Evolutionary conservation across 208 protist genomes (phyloP), one percentile per base, ranked within the genome.

Genomic region (Zelonia costaricensis): DNA sequence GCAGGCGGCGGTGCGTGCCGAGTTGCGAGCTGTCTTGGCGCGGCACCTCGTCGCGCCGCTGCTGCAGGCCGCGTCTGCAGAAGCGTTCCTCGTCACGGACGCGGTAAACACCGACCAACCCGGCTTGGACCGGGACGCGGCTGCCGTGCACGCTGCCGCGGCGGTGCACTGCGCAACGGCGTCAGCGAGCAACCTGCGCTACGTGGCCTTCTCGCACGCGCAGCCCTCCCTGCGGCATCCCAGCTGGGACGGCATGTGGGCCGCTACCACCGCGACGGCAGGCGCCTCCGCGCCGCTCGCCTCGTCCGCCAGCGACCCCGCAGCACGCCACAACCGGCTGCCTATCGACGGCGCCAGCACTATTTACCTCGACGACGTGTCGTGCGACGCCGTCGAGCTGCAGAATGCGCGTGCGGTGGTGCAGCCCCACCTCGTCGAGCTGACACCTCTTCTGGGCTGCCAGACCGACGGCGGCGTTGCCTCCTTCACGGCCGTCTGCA

Each of bases 211-310:
- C 20, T 72, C 57, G 10, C 27, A 48, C 23, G 13, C 45, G 39
- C 5, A 30, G 10, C 66, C 66, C 8, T 43, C 4, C 1, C 49
- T 65, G 23, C 66, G 47, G 27, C 66, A 73, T 36, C 25, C 35
- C 6, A 73, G 58, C 52, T 73, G 66, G 66, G 8, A 20, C 5
- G 22, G 58, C 3, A 25, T 73, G 6, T 73, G 57, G 49, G 30
- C 22, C n/a, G 18, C 51, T 7, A 25, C 20, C n/a, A 23, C 15
- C 12, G 6, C 4, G 12, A 31, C 31, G 22, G 30, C 6, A n/a
- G n/a, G n/a, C n/a, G n/a, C n/a, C n/a, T n/a, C n/a, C n/a, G n/a
- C n/a, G n/a, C n/a, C n/a, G n/a, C n/a, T n/a, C n/a, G n/a, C n/a
- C n/a, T n/a, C n/a, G n/a, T 38, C 7, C 33, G 33, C 33, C 33